Evolutionary conservation across 2,329 filamentous ascomycete genomes (phyloP).

Genomic region (Claviceps lovelessii): DNA sequence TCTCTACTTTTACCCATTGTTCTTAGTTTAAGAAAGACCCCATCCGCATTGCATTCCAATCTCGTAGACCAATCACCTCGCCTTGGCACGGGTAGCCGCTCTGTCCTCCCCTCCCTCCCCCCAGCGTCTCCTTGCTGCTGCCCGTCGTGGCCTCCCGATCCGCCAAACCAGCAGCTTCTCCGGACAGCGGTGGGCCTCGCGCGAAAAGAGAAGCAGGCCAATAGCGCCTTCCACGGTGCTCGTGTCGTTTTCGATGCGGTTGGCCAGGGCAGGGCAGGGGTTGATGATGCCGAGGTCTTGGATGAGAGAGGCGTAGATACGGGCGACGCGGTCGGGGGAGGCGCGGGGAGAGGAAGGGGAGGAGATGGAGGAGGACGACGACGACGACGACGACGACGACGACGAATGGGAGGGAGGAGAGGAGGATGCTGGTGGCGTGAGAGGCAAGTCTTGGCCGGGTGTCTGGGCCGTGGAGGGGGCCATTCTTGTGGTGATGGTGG

Average conservation of each 20-base stretch:
- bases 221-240: neutral
- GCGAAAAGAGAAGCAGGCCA: neutral
- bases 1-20: too few relatives aligned
- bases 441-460: neutral
- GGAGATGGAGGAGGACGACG: neutral
- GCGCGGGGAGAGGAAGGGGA: neutral
- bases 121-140: neutral
- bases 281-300: neutral
- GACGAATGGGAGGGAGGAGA: neutral
- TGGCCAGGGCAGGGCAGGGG: neutral
- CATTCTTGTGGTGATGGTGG: neutral
- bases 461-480: neutral
- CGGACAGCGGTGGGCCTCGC: too few relatives aligned
- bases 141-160: too few relatives aligned
- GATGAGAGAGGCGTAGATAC: neutral
- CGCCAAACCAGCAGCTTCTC: neutral
- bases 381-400: neutral
- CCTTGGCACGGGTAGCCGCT: too few relatives aligned
- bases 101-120: too few relatives aligned
- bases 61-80: too few relatives aligned
- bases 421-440: neutral
- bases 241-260: neutral
- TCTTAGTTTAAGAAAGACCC: too few relatives aligned
- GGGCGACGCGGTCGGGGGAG: neutral
- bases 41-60: too few relatives aligned